A percentile compares a stretch with the other conserved stretches of the same genome.
Evolutionary conservation across 2,329 filamentous ascomycete species (phyloP).

Genomic region (Cadophora luteo-olivacea): DNA sequence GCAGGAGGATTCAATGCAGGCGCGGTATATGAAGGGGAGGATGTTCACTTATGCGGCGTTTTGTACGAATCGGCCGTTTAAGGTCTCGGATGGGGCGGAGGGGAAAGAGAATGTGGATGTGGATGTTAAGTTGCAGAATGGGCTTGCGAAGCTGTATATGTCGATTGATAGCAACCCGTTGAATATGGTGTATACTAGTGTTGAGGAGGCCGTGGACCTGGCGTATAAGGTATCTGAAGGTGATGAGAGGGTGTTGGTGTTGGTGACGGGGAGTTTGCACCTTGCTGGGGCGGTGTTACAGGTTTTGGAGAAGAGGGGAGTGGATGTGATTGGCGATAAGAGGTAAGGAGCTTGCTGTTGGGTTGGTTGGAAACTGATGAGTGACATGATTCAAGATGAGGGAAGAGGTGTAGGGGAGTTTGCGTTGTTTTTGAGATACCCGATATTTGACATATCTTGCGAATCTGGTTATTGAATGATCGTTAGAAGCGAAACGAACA

Average conservation of each 20-base stretch:
- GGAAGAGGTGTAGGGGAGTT: not conserved
- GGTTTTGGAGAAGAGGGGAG: conserved; percentile 54
- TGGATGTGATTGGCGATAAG: not conserved
- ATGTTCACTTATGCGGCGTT: conserved; percentile 79
- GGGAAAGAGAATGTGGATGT: conserved; percentile 53
- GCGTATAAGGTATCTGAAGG: conserved; percentile 47
- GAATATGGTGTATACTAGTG: conserved; percentile 66
- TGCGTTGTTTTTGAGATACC: conserved; percentile 9
- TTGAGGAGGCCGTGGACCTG: conserved; percentile 69
- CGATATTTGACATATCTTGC: conserved; percentile 7
- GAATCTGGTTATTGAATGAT: not conserved
- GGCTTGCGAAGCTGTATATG: conserved; percentile 67
- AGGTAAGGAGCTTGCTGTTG: no score
- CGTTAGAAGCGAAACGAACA: not conserved
- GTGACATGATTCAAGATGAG: not conserved
- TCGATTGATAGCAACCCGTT: conserved; percentile 54
- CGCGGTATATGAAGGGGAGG: conserved; percentile 1
- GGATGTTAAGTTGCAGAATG: conserved; percentile 69
- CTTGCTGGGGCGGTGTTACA: conserved; percentile 81
- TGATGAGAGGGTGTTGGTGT: conserved; percentile 59
- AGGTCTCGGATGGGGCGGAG: conserved; percentile 41
- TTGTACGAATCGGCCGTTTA: conserved; percentile 75
- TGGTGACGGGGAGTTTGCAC: conserved; percentile 86
- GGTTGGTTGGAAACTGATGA: no score
- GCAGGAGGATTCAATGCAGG: not conserved